Evolutionary conservation across 140 eudicot genomes (phyloP).

Genomic region (Bidens hawaiensis): DNA sequence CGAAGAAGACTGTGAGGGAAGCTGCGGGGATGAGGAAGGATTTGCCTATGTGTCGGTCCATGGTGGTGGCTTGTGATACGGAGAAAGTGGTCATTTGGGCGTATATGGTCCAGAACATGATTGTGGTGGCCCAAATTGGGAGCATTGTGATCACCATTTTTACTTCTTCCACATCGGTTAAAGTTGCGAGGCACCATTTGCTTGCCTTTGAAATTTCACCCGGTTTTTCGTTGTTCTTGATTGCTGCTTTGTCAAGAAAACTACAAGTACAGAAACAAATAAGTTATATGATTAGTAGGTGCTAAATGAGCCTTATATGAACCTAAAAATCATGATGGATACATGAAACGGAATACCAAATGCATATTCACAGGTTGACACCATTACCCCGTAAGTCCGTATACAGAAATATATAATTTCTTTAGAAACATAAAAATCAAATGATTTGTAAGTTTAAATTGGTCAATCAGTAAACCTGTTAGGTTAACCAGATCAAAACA

Average conservation of each 20-base stretch:
- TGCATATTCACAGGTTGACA: too few species aligned
- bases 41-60: conserved; percentile 61
- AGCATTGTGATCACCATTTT: conserved; percentile 58
- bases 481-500: too few species aligned
- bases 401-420: too few species aligned
- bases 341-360: too few species aligned
- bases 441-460: too few species aligned
- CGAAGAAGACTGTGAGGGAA: conserved; percentile 73
- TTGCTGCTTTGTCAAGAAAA: conserved; percentile 81
- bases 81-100: conserved; percentile 82
- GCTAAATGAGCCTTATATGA: too few species aligned
- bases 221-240: conserved; percentile 26
- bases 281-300: too few species aligned
- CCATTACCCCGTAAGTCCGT: too few species aligned
- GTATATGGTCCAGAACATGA: conserved; percentile 68
- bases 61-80: conserved; percentile 56
- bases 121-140: conserved; percentile 82
- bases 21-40: conserved; percentile 71
- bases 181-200: conserved; percentile 62
- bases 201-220: conserved; percentile 14
- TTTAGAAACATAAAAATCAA: too few species aligned
- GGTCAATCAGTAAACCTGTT: too few species aligned
- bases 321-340: too few species aligned
- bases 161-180: conserved; percentile 80
- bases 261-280: conserved; percentile 25